Percentiles rank a stretch among this genome's conserved stretches.
Conservation (phyloP, 2,329 filamentous ascomycete species). For the Ceratocystiopsis minuta region DNA sequence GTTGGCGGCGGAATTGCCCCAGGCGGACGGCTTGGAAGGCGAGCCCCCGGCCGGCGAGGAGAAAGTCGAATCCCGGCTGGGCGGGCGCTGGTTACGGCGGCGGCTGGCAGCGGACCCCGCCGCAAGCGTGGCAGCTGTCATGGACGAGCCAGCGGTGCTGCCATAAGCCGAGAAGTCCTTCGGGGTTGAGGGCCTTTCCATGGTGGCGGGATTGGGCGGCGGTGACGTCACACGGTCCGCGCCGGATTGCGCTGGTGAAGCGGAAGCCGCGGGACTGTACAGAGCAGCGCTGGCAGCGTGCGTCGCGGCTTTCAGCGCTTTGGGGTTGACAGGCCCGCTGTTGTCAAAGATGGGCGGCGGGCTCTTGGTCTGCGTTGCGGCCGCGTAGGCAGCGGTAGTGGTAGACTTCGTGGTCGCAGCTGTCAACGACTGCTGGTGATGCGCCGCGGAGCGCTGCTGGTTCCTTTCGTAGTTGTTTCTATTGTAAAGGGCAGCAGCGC, state of each 20-base stretch:
- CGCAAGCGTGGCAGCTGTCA: slow-evolving; percentile 52
- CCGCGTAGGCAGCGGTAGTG: slow-evolving; percentile 2
- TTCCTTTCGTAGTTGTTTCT: no score
- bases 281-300: slow-evolving; percentile 6
- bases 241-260: no score
- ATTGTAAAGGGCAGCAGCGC: no score
- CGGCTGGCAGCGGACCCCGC: slow-evolving; percentile 9
- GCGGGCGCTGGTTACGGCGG: slow-evolving; percentile 26
- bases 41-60: slow-evolving; percentile 22
- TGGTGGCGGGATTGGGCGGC: no score
- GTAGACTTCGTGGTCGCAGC: neutral
- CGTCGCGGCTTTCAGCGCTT: slow-evolving; percentile 7
- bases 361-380: slow-evolving; percentile 1
- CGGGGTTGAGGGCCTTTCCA: no score
- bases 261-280: neutral
- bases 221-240: no score
- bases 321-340: slow-evolving; percentile 1
- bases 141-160: slow-evolving; percentile 45
- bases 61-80: neutral
- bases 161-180: slow-evolving; percentile 10
- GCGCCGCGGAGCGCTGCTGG: no score
- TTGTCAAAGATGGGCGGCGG: slow-evolving; percentile 2
- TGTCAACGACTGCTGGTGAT: no score
- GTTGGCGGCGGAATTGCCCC: slow-evolving; percentile 52
- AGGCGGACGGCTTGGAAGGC: slow-evolving; percentile 30